A percentile compares a stretch with the other conserved stretches of the same genome.
Evolutionary conservation across 306 rosid genomes (phyloP).

Genomic region (Ochetophila trinervis): DNA sequence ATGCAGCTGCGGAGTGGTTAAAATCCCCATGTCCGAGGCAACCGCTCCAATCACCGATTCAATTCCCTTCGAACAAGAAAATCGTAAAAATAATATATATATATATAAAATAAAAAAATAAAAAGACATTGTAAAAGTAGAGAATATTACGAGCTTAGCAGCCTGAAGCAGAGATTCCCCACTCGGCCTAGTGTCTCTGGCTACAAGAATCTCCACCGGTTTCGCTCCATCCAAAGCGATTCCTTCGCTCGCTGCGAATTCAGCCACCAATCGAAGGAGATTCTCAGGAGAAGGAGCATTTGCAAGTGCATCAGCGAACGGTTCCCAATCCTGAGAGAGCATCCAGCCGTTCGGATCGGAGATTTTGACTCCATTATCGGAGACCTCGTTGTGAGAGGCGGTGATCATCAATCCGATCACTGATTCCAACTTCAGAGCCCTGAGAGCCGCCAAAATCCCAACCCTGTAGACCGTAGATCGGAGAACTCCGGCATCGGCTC

Average conservation of each 20-base stretch:
- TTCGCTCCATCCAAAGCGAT: constrained; percentile 45
- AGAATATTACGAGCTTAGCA: constrained; percentile 58
- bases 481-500: constrained; percentile 75
- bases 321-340: constrained; percentile 94
- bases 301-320: constrained; percentile 78
- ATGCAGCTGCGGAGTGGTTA: constrained; percentile 86
- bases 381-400: constrained; percentile 77
- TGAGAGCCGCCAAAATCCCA: constrained; percentile 75
- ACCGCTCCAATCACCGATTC: constrained; percentile 60
- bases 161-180: constrained; percentile 76
- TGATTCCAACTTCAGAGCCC: constrained; percentile 57
- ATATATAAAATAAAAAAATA: not conserved
- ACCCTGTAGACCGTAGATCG: constrained; percentile 58
- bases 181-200: constrained; percentile 94
- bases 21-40: constrained; percentile 68
- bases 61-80: constrained; percentile 48
- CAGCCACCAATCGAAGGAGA: constrained; percentile 59
- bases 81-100: not conserved
- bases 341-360: constrained; percentile 81
- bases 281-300: constrained; percentile 57
- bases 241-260: constrained; percentile 57
- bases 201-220: constrained; percentile 56
- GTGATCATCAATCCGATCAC: constrained; percentile 87
- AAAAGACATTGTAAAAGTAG: not conserved
- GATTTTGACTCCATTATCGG: constrained; percentile 87